A percentile compares a stretch with the other conserved stretches of the same genome.
phyloP scores from a whole-genome alignment of 2,329 filamentous ascomycete genomes.

The Beauveria rudraprayagi region DNA sequence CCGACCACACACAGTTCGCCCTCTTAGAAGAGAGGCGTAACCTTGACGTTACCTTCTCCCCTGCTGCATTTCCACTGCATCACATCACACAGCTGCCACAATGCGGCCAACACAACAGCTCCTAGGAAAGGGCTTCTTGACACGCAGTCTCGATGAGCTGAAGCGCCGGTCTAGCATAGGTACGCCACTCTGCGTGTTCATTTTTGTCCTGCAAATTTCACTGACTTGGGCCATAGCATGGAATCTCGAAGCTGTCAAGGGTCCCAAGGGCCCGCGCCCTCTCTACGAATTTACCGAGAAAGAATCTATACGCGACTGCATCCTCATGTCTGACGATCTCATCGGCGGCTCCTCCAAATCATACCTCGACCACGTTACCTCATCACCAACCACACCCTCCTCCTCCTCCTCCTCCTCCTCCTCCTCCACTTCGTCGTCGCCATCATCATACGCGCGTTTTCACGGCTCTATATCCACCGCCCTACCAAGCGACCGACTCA shows the following conservation, averaged over 20 bases:
- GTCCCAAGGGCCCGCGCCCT: constrained; percentile 53
- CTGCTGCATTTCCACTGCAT: background rate
- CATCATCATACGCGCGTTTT: constrained; percentile 61
- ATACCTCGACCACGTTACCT: constrained; percentile 55
- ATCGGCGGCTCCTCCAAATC: constrained; percentile 80
- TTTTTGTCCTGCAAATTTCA: background rate
- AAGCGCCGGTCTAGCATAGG: constrained; percentile 48
- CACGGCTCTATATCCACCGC: constrained; percentile 82
- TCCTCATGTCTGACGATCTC: constrained; percentile 78
- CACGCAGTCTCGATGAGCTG: constrained; percentile 53
- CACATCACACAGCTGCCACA: constrained; percentile 6
- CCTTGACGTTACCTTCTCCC: background rate
- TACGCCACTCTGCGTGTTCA: constrained; percentile 21
- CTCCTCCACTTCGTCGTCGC: constrained; percentile 12
- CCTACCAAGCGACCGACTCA: constrained; percentile 65
- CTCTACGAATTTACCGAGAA: constrained; percentile 55
- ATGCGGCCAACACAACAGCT: constrained; percentile 41
- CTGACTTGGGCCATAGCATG: constrained; percentile 40
- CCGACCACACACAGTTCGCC: background rate
- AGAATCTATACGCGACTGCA: constrained; percentile 45
- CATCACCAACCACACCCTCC: constrained; percentile 13
- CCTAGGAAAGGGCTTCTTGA: constrained; percentile 46
- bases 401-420: constrained; percentile 13
- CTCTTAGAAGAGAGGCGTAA: background rate
- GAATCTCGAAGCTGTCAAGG: constrained; percentile 60